Conservation (phyloP, 306 rosid species). For the Benincasa hispida region DNA sequence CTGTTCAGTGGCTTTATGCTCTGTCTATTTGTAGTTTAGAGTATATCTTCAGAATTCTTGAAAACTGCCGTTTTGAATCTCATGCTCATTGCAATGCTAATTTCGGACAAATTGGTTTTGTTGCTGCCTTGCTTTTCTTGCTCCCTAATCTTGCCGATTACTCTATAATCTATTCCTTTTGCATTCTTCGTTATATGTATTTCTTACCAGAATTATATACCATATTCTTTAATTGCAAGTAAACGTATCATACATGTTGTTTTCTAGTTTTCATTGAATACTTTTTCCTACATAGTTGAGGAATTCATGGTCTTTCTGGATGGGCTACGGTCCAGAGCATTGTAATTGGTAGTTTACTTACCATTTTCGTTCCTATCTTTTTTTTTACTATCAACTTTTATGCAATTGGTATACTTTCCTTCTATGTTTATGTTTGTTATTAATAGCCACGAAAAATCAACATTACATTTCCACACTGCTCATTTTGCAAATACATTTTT, state of each 20-base stretch:
- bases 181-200: not conserved
- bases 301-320: not conserved
- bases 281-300: not conserved
- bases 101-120: not conserved
- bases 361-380: not conserved
- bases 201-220: not conserved
- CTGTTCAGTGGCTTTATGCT: not conserved
- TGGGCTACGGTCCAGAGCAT: not conserved
- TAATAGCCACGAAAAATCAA: not conserved
- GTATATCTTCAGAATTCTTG: not conserved
- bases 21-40: not conserved
- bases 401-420: not conserved
- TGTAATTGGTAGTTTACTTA: not conserved
- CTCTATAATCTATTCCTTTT: not conserved
- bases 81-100: not conserved
- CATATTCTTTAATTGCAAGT: not conserved
- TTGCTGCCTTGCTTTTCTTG: not conserved
- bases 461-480: not conserved
- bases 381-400: not conserved
- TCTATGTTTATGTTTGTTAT: not conserved
- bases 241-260: not conserved
- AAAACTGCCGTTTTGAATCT: not conserved
- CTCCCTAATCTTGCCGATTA: not conserved
- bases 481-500: not conserved
- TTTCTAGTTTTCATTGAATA: not conserved